Base-by-base conservation (phyloP, 225 moss, liverwort and hornwort genomes). In the Asterella californica region DNA sequence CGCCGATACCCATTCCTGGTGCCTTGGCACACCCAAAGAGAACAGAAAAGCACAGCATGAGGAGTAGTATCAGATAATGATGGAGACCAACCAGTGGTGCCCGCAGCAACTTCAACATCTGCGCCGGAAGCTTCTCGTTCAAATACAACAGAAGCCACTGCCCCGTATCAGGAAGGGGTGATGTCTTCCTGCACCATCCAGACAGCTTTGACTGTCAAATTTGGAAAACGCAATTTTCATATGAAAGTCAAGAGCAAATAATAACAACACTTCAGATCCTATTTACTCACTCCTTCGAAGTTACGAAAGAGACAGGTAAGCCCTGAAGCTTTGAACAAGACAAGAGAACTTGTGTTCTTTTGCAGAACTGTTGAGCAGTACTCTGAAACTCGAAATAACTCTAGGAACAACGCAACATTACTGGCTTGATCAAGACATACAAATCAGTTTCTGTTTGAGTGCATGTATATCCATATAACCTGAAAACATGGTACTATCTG, bases 31-130 rank as follows among this genome's bases (percentile, higher is more conserved):
- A 99, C 6, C 88, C 93, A 50, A 91, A 95, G 48, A 99, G 83
- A 61, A 93, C 95, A 11, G 91, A 95, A 76, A 99, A 99, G 33
- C 83, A 89, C 76, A 95, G 80, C 78, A 99, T 89, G 34, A 99
- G 90, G 84, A 99, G 88, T 11, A 99, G 89, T 84, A 99, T 99
- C 69, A 97, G 77, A 79, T 91, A 97, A 65, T 97, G 97, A 76
- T 97, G 97, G 19, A 97, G 92, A 21, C 95, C 97, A 69, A 99
- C 91, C 32, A 95, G 84, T 5, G 94, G 92, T 45, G 95, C 97
- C 24, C 95, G 89, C 68, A 99, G 75, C 66, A 93, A 79, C 25
- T 79, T 76, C 55, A 95, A 91, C 48, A 93, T 45, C 61, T 76
- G 72, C 0, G 71, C 57, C 9, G 93, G 95, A 36, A 99, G 90